Conservation (phyloP, 2,329 filamentous ascomycete species). For the Pyricularia pennisetigena region DNA sequence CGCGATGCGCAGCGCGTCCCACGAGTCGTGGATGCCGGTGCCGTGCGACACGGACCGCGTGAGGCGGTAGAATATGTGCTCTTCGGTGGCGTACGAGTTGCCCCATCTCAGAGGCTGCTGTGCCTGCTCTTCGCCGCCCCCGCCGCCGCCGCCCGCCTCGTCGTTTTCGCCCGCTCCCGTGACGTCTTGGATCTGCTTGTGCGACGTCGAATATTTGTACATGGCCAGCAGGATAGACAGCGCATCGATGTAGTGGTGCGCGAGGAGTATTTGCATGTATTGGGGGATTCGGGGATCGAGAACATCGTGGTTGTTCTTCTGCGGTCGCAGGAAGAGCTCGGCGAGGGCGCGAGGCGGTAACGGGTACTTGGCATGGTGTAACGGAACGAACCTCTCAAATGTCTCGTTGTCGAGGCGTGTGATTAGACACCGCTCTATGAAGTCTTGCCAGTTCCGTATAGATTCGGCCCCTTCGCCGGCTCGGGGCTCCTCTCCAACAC, state of each 20-base stretch:
- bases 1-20: slow-evolving; percentile 40
- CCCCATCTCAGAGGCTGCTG: slow-evolving; percentile 33
- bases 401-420: slow-evolving; percentile 40
- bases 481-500: background rate
- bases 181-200: slow-evolving; percentile 20
- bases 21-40: slow-evolving; percentile 31
- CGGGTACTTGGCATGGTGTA: slow-evolving; percentile 41
- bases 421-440: slow-evolving; percentile 39
- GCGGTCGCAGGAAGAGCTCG: slow-evolving; percentile 48
- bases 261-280: slow-evolving; percentile 48
- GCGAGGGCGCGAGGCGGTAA: slow-evolving; percentile 41
- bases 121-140: slow-evolving; percentile 7
- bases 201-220: slow-evolving; percentile 46
- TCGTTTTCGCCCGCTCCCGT: background rate
- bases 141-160: slow-evolving; percentile 8
- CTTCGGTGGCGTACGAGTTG: slow-evolving; percentile 59
- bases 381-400: slow-evolving; percentile 40
- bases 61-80: slow-evolving; percentile 87
- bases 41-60: slow-evolving; percentile 70
- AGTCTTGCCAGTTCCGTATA: slow-evolving; percentile 35
- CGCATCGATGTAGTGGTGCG: slow-evolving; percentile 40
- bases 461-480: background rate
- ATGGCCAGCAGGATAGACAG: slow-evolving; percentile 44
- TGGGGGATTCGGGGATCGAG: slow-evolving; percentile 49
- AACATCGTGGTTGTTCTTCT: slow-evolving; percentile 32